These are phyloP conservation scores for Picochlorum sp. DNA, from an alignment of 139 green algal species.

Conservation along the genomic window DNA sequence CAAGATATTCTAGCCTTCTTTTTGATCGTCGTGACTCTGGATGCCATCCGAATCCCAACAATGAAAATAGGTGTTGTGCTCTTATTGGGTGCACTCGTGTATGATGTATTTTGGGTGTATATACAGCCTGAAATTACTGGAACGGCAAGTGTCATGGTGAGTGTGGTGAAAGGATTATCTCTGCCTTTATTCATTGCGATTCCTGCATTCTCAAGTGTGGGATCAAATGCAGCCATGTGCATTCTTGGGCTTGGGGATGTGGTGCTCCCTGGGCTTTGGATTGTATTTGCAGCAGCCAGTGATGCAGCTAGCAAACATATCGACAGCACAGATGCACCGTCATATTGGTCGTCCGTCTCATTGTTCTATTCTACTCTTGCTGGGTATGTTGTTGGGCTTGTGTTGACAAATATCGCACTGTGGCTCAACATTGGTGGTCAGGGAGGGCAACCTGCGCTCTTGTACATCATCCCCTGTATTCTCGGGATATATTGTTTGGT, in stretches of 20 bases:
- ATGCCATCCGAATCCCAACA: constrained; percentile 51
- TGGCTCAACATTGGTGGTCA: constrained; percentile 35
- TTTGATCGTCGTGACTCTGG: constrained; percentile 64
- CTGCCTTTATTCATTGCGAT: constrained; percentile 83
- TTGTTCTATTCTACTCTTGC: constrained; percentile 46
- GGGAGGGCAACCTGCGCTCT: constrained; percentile 80
- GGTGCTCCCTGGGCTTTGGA: constrained; percentile 72
- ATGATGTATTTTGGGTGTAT: constrained; percentile 96
- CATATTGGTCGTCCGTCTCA: background rate
- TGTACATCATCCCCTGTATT: constrained; percentile 89
- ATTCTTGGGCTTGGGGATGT: constrained; percentile 60
- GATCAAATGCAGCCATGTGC: constrained; percentile 8
- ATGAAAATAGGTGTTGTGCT: constrained; percentile 63
- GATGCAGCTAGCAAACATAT: constrained; percentile 8
- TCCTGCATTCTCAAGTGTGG: constrained; percentile 29
- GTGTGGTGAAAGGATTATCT: constrained; percentile 39
- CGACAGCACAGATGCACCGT: no score
- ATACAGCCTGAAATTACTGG: constrained; percentile 73
- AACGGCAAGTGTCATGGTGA: constrained; percentile 80
- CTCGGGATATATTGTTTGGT: constrained; percentile 49
- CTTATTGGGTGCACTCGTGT: constrained; percentile 61
- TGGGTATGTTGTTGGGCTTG: constrained; percentile 65
- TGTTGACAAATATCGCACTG: constrained; percentile 77
- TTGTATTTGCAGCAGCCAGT: constrained; percentile 35
- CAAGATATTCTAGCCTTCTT: constrained; percentile 59